Evolutionary conservation across 148 eudicot genomes (phyloP).

Genomic region (Dianthus caryophyllus): DNA sequence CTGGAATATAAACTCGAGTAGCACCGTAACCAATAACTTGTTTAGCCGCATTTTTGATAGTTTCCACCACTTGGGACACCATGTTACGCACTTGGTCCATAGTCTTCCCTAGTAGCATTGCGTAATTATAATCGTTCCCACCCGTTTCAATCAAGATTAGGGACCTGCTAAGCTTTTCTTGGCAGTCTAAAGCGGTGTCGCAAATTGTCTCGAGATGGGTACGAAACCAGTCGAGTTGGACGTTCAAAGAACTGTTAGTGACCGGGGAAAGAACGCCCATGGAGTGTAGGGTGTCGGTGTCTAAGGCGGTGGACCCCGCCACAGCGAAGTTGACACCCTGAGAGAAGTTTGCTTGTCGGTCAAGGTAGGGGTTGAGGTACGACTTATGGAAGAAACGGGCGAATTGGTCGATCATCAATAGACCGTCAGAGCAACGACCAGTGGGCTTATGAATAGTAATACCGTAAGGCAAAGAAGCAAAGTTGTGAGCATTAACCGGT

Average conservation of each 20-base stretch:
- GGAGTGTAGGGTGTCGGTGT: not conserved
- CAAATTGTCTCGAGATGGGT: slow-evolving; percentile 4
- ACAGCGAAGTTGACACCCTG: slow-evolving; percentile 12
- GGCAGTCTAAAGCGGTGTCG: not conserved
- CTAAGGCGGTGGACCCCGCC: slow-evolving; percentile 10
- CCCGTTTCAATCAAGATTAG: slow-evolving; percentile 11
- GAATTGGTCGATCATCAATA: not conserved
- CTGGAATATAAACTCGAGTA: not conserved
- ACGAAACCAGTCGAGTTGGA: slow-evolving; percentile 2
- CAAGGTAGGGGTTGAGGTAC: not conserved
- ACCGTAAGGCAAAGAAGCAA: not conserved
- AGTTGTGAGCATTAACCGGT: not conserved
- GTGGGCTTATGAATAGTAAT: not conserved
- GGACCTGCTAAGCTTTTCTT: not conserved
- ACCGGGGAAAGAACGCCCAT: slow-evolving; percentile 7
- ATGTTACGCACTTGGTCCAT: slow-evolving; percentile 4
- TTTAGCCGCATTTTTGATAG: slow-evolving; percentile 3
- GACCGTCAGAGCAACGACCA: slow-evolving; percentile 9
- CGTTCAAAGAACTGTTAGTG: slow-evolving; percentile 1
- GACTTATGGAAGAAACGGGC: not conserved
- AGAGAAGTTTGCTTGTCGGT: not conserved
- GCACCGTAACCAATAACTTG: not conserved
- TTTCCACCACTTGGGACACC: not conserved
- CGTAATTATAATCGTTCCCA: slow-evolving; percentile 10
- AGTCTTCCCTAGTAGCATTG: not conserved